Evolutionary conservation across 106 monocot species (phyloP).

Genomic region (Amphibolis antarctica): DNA sequence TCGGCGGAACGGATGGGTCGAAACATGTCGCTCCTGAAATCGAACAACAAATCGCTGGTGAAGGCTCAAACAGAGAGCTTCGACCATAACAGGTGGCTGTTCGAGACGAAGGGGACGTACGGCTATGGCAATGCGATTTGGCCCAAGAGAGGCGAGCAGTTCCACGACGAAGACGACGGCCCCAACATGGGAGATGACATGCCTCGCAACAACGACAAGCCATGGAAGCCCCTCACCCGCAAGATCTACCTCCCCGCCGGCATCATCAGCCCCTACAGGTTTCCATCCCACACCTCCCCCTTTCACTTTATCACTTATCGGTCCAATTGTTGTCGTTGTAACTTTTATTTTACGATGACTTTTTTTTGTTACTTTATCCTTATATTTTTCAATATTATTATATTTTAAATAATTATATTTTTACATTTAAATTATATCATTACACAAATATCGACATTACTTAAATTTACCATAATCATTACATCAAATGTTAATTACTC

Average conservation of each 20-base stretch:
- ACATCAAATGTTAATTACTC: no score
- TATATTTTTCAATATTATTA: no score
- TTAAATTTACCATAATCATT: no score
- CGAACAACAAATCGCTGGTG: constrained; percentile 25
- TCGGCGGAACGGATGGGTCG: constrained; percentile 23
- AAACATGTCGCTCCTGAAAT: constrained; percentile 34
- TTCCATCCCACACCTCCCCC: background rate
- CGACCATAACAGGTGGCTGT: constrained; percentile 68
- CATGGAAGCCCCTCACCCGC: constrained; percentile 67
- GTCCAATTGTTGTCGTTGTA: no score
- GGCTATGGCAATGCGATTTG: constrained; percentile 74
- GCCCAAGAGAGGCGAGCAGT: constrained; percentile 16
- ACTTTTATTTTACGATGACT: no score
- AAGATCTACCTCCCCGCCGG: constrained; percentile 50
- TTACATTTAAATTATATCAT: no score
- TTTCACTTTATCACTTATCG: no score
- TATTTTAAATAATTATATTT: no score
- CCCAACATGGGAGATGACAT: constrained; percentile 9
- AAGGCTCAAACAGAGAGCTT: constrained; percentile 47
- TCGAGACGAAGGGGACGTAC: constrained; percentile 72
- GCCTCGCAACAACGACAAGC: constrained; percentile 29
- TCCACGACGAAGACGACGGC: constrained; percentile 14
- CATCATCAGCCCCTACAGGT: constrained; percentile 66
- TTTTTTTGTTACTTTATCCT: no score
- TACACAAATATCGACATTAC: no score